Base-by-base conservation (phyloP, 257 asterid species). In the Ilex aquifolium region DNA sequence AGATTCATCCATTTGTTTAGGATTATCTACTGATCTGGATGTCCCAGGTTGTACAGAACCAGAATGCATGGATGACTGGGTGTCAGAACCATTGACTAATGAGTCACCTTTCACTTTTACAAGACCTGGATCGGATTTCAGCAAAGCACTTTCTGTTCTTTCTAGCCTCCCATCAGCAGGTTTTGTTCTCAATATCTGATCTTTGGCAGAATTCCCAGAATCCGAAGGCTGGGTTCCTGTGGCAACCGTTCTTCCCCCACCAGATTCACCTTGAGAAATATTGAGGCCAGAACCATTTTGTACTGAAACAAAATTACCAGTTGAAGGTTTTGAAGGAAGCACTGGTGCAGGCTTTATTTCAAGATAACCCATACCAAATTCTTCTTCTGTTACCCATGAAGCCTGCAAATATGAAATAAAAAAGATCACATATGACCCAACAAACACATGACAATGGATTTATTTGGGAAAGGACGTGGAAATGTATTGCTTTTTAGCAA, bases 381-480 rank as follows among this genome's bases (percentile, higher is more conserved):
- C 99, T 71, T 93, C 99, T 76, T 93, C 99, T 2, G 96, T 85
- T 63, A 93, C 96, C 99, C 99, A 93, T 44, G 95, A 87, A 54
- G 97, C 76, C 99, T 93, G 90, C 64, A 72, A 58, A 66, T 61
- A 74, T 53, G 55, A 61, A 63, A 63, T 29, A 51, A n/a, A 56
- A 57, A 7, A 53, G 3, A 5, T 46, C 10, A 10, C 13, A 46
- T 14, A 11, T 11, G 57, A 15, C 31, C 31, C 11, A 53, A 53
- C 31, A 53, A 15, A 6, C 11, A 21, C 15, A 21, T 15, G 2
- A 21, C 27, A 21, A 21, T 1, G 27, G 27, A 21, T 21, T 21
- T 21, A 21, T 21, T 21, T 21, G 27, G 27, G 27, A 21, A 21
- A 21, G 27, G 27, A 21, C 27, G 27, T 21, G 27, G 27, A 21